A percentile compares a stretch with the other conserved stretches of the same genome.
Evolutionary conservation across 2,329 filamentous ascomycete species (phyloP).

Genomic region (Aureobasidium sp.): DNA sequence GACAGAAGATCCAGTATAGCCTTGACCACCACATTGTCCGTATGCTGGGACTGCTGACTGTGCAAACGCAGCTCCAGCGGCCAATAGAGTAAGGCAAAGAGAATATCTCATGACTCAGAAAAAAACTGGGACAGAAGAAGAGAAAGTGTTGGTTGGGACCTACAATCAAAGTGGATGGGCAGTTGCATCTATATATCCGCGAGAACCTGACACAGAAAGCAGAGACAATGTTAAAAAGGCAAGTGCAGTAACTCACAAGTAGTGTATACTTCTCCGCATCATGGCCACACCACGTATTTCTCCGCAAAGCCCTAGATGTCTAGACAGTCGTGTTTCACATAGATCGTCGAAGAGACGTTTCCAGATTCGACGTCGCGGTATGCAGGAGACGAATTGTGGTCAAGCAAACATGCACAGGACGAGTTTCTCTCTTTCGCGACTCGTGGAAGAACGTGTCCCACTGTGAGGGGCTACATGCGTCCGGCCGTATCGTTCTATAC

Average conservation of each 20-base stretch:
- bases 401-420: neutral
- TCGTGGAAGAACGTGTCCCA: slow-evolving; percentile 4
- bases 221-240: no score
- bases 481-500: neutral
- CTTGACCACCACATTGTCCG: slow-evolving; percentile 34
- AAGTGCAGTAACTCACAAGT: neutral
- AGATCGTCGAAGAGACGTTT: neutral
- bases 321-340: neutral
- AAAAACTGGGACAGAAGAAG: neutral
- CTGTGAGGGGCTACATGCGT: neutral
- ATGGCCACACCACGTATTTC: neutral
- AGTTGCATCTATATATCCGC: neutral
- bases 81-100: neutral
- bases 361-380: neutral
- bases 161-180: neutral
- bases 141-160: neutral
- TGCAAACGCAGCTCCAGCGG: slow-evolving; percentile 15
- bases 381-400: neutral
- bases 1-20: slow-evolving; percentile 38
- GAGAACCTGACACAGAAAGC: no score
- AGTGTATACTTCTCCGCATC: neutral
- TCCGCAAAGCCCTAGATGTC: neutral
- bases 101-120: neutral
- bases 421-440: neutral
- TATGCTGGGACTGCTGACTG: slow-evolving; percentile 24